phyloP scores from a whole-genome alignment of 345 rosid species.

The Trapa bicornis region DNA sequence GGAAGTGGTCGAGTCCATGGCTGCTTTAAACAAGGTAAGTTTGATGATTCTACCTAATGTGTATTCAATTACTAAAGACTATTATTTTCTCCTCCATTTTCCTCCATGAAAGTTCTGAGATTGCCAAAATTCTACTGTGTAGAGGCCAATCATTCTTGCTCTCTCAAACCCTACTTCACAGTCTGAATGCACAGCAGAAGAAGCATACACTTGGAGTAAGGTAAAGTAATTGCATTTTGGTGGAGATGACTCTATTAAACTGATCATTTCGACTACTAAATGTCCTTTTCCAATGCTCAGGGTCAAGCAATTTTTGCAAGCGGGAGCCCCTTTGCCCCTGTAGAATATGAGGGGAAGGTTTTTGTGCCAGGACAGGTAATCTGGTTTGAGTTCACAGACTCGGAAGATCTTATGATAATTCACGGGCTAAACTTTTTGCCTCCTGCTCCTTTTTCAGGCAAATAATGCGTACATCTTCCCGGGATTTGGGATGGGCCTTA shows the following conservation, averaged over 20 bases:
- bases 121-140: slow-evolving; percentile 14
- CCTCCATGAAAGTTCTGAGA: background rate
- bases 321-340: slow-evolving; percentile 84
- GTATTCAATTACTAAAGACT: too few species aligned
- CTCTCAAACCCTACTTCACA: slow-evolving; percentile 98
- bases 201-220: slow-evolving; percentile 85
- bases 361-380: slow-evolving; percentile 75
- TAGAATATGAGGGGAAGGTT: slow-evolving; percentile 54
- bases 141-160: slow-evolving; percentile 80
- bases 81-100: background rate
- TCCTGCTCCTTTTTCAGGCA: slow-evolving; percentile 27
- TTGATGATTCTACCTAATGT: background rate
- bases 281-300: slow-evolving; percentile 16
- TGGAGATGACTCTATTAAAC: background rate
- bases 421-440: background rate
- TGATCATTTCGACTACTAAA: background rate
- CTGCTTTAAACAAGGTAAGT: slow-evolving; percentile 59
- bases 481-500: slow-evolving; percentile 84
- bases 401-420: background rate
- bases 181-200: slow-evolving; percentile 94
- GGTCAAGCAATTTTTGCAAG: slow-evolving; percentile 90
- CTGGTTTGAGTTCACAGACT: background rate
- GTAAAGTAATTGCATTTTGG: slow-evolving; percentile 18
- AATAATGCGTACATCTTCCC: slow-evolving; percentile 97
- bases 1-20: slow-evolving; percentile 85